Percentiles rank a stretch among this genome's conserved stretches.
Evolutionary conservation across 306 rosid species (phyloP).

Genomic region (Senna tora): DNA sequence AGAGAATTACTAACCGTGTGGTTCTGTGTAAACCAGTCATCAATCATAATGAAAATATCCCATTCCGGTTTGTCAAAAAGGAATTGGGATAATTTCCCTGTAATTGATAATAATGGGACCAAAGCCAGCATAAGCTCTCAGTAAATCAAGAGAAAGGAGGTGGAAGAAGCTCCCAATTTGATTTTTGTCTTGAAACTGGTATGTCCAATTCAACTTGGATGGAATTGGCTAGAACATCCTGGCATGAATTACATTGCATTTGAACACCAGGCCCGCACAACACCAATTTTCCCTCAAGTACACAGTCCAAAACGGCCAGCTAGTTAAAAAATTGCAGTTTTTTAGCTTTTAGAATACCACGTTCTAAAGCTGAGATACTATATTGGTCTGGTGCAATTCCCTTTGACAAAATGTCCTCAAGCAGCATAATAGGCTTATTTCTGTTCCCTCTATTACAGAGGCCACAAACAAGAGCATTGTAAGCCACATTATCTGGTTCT

Average conservation of each 20-base stretch:
- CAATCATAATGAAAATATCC: constrained; percentile 68
- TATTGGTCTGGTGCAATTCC: constrained; percentile 51
- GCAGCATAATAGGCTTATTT: constrained; percentile 48
- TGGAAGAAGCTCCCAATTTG: constrained; percentile 94
- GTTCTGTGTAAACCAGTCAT: constrained; percentile 78
- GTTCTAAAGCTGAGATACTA: constrained; percentile 44
- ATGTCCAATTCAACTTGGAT: constrained; percentile 87
- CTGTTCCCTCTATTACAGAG: constrained; percentile 48
- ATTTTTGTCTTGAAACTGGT: constrained; percentile 89
- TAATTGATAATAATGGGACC: constrained; percentile 75
- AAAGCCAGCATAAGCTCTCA: constrained; percentile 89
- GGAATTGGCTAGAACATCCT: constrained; percentile 94
- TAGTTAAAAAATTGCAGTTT: constrained; percentile 47
- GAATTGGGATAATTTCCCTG: constrained; percentile 59
- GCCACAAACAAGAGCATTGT: constrained; percentile 65
- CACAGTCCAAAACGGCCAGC: constrained; percentile 25
- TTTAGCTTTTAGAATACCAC: constrained; percentile 59
- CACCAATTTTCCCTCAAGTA: neutral
- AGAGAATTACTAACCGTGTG: constrained; percentile 61
- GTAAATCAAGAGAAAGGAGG: constrained; percentile 74
- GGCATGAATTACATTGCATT: constrained; percentile 81
- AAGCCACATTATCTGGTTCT: constrained; percentile 72
- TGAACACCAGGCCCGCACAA: constrained; percentile 79
- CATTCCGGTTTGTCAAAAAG: constrained; percentile 75
- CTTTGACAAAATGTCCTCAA: constrained; percentile 57